Evolutionary conservation across 805 yeast species (phyloP), one percentile per base, ranked within the genome.

Genomic region (Komagataella populi): DNA sequence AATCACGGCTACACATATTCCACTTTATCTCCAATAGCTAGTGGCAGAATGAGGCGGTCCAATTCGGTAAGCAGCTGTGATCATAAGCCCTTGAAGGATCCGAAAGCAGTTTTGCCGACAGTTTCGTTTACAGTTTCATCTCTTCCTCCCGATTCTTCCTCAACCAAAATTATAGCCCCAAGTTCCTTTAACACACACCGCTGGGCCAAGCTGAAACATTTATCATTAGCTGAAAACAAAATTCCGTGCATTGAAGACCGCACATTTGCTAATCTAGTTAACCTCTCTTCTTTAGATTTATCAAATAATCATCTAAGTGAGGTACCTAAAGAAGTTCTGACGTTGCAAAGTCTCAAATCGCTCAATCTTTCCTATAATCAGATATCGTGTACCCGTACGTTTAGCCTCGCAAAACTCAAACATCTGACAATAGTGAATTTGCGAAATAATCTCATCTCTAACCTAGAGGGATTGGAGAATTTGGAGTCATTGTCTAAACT

Each of bases 311-410:
- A 70, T 45, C 64, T 81, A 30, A 71, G 70, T 22, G 62, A 63
- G 6, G 57, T 81, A 7, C 86, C 87, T 0, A 58, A 52, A 6
- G 80, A 84, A 3, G 67, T 82, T 46, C 68, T 73, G 14, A 71
- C 72, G 48, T 68, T 81, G 44, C 56, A 63, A 2, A 72, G 70
- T 58, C 61, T 79, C 55, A 77, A 74, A 56, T 76, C 77, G 50
- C 66, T 79, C 52, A 79, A 79, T 55, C 60, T 79, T 39, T 76
- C 82, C 3, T 71, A 71, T 55, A 79, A 79, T 59, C 61, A 70
- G 51, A 60, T 78, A 57, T 56, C 48, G 39, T 70, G 55, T 6
- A 56, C 65, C 0, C 54, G 55, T 30, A 54, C 56, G 6, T 60
- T 69, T 36, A 18, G 47, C 12, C 70, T 78, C 8, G 69, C 66